Base-by-base conservation (phyloP, 140 eudicot genomes). In the Artemisia princeps region DNA sequence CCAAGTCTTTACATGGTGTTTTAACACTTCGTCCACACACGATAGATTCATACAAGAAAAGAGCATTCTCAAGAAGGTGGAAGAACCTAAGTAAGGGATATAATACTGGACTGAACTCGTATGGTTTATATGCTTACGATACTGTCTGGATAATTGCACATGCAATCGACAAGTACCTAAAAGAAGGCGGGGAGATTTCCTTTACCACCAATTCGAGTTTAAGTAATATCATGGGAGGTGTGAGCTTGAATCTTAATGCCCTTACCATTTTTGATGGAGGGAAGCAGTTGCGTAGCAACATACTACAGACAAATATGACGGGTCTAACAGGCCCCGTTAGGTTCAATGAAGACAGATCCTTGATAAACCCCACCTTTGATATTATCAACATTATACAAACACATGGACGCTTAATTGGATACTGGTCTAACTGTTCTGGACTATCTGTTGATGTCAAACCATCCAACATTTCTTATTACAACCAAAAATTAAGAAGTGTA, bases 111-210 rank as follows among this genome's bases (percentile, higher is more conserved):
- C 16, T 28, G 64, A 59, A n/a, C 15, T 1, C 48, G 0, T 59
- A 59, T 28, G 46, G 45, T 26, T 59, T 59, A 59, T 59, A 59
- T 28, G 45, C 44, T 24, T 59, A 59, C 26, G 64, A 59, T 59
- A 26, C 64, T 13, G 22, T 59, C 45, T 28, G 64, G 64, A 28
- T 59, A 28, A 59, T 59, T 28, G 45, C 64, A 10, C 22, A 24
- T 59, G 64, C 64, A 6, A 59, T 59, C 10, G 48, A 59, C 12
- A 59, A 59, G 45, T 28, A 24, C 7, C 20, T 59, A 26, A 59
- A 59, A 59, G 33, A 15, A 59, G 44, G 64, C 12, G 19, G 45
- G 19, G 44, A 37, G 11, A n/a, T 59, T 24, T 59, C 22, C 1
- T 59, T 59, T 44, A 11, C 64, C 45, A 26, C 13, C n/a, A 22